Base-by-base conservation (phyloP, 2,329 filamentous ascomycete genomes). In the Xylariaceae sp. region DNA sequence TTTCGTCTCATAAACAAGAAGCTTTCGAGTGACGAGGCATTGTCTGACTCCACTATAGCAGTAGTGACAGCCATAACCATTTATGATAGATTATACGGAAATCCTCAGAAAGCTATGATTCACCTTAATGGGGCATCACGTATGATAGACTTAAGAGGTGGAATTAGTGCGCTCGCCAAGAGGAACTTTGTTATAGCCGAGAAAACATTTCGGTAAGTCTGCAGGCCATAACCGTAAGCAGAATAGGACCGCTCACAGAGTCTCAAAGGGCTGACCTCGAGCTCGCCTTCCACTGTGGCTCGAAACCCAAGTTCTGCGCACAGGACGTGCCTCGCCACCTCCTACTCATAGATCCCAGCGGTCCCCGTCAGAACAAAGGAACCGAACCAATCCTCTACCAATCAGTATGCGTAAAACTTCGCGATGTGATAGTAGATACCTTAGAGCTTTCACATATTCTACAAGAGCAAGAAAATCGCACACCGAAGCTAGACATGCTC, bases 11-110 rank as follows among this genome's bases (percentile, higher is more conserved):
- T 69, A 20, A 65, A 62, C 10, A 30, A 60, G 45, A 42, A 57
- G 15, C 47, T 68, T 1, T 60, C 57, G 7, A 51, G 62, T 15
- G 18, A 40, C 2, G 59, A 66, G 4, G 63, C 64, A 5, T 49
- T 68, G 4, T 62, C 63, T 4, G 63, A 69, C 36, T 59, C 62
- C 15, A 66, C 63, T 4, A 55, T 70, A 6, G 62, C 57, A n/a
- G 63, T 69, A 6, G 60, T 70, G 29, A 37, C 69, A 23, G 58
- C 60, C 7, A 58, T 68, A 5, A 56, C 66, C n/a, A 53, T 54
- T 6, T 67, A 65, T 8, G 67, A 68, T 36, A 60, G 56, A 6
- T 45, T 59, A 3, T 52, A 48, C 23, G 57, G 55, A 26, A 29
- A 52, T 9, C 27, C 39, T 13, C 30, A 50, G 16, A 52, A 51